Base-by-base conservation (phyloP, 306 rosid species). In the Acacia melanoxylon region DNA sequence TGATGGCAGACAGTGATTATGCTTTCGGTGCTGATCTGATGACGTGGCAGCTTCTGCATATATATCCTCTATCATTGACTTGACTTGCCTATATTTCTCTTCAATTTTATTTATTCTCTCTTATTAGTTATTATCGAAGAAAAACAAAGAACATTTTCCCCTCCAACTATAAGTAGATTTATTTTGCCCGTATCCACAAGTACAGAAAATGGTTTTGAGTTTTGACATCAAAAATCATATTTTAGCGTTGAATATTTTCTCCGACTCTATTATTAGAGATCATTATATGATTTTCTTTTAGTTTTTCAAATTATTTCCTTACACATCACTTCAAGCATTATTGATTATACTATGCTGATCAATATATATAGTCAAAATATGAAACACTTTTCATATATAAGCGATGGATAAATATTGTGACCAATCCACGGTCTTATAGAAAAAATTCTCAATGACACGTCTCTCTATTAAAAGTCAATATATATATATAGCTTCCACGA, bases 11-110 rank as follows among this genome's bases (percentile, higher is more conserved):
- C 61, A 45, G 17, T 29, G 71, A 20, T 29, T 19, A 25, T 68
- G 54, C 84, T 80, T 76, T 69, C 70, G 74, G 79, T 80, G 74
- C 37, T 72, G 71, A 51, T 48, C 63, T 44, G 70, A 16, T 85
- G 87, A 61, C 6, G 67, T 25, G 67, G 16, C 67, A 61, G 20
- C 44, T 7, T 56, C 19, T n/a, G 17, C 17, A 61, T 11, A 9
- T n/a, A 10, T 58, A 27, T 25, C 35, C 17, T 3, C 16, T 1
- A 11, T 12, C 3, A 25, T 24, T 61, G 19, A 12, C 17, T 78
- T 72, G 63, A 83, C 79, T 62, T 63, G 42, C 2, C 17, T 31
- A 10, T 46, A 6, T 51, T 31, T 2, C 16, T 63, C 41, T 42
- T 82, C 48, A 20, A 0, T 78, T 65, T 56, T 56, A 56, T 56